Base-by-base conservation (phyloP, 2,329 filamentous ascomycete genomes). In the Periconia sp. region DNA sequence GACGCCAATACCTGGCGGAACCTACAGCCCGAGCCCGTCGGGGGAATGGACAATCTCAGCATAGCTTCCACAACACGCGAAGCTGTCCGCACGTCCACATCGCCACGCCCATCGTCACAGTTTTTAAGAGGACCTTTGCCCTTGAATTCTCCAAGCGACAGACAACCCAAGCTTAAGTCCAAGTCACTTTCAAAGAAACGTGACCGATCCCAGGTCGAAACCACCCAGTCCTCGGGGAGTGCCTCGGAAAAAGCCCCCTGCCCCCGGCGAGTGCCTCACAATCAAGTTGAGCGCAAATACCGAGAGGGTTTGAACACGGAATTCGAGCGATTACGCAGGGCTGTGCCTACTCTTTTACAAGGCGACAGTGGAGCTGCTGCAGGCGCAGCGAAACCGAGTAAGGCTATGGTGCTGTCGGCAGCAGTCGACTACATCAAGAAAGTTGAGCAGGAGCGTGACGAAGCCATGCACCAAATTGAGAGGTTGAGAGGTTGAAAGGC, bases 281-380 rank as follows among this genome's bases (percentile, higher is more conserved):
- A 73, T 47, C 69, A 73, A 50, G 68, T 72, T 43, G 66, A 69
- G 54, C 62, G 65, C 52, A 69, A 68, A 52, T 69, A 69, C 54
- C 66, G 66, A 41, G 62, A 68, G 49, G 64, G 66, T 31, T 55
- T 69, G 20, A 69, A 69, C 59, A 56, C 58, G 10, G 62, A 65
- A 27, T 62, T 71, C 43, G 68, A 71, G 50, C 59, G 67, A n/a
- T 49, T 71, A 17, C 54, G 67, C 18, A 54, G 58, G 15, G 62
- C 66, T 7, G 61, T 71, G 1, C 68, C 67, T 6, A 66, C 66
- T 3, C 61, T 75, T 6, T 57, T 65, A 6, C 70, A 72, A 47
- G 61, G 59, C 30, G 67, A 70, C 9, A 58, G 64, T 14, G 59
- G 55, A 2, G 61, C 53, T 19, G 54, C 58, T 2, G 65, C 66